These are phyloP conservation scores for Nicotiana sylvestris DNA, from an alignment of 257 asterid genomes.

Conservation along the genomic window DNA sequence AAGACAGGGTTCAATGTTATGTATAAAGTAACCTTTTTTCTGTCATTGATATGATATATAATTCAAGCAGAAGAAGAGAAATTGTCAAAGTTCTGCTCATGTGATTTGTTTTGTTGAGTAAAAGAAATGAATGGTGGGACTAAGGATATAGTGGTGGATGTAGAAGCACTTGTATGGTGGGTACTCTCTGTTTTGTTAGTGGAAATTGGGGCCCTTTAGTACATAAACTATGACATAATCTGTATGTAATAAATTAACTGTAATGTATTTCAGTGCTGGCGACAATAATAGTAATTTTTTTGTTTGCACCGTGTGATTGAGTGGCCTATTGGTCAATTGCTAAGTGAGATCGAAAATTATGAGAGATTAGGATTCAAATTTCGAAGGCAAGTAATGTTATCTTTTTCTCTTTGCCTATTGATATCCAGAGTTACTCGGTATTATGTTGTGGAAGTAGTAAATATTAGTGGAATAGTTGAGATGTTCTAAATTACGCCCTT, in stretches of 20 bases:
- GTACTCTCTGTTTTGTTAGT: slow-evolving; percentile 36
- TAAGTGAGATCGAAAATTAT: neutral
- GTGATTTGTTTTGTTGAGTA: slow-evolving; percentile 31
- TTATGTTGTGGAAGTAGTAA: too few species aligned
- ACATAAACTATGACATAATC: slow-evolving; percentile 5
- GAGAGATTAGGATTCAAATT: neutral
- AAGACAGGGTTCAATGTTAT: slow-evolving; percentile 23
- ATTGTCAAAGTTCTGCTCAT: slow-evolving; percentile 44
- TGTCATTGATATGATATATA: slow-evolving; percentile 30
- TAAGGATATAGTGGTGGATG: slow-evolving; percentile 37
- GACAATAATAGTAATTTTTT: neutral
- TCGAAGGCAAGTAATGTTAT: neutral
- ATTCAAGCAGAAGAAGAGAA: slow-evolving; percentile 39
- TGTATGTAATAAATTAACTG: slow-evolving; percentile 23
- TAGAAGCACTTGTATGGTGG: slow-evolving; percentile 54
- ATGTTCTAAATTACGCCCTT: too few species aligned
- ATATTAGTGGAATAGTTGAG: too few species aligned
- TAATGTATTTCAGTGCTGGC: slow-evolving; percentile 25
- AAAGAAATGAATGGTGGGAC: slow-evolving; percentile 45
- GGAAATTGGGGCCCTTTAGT: slow-evolving; percentile 51
- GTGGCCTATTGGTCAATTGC: neutral
- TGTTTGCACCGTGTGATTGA: slow-evolving; percentile 10
- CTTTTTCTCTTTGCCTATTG: too few species aligned
- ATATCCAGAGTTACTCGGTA: too few species aligned
- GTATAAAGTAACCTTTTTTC: slow-evolving; percentile 33